A percentile compares a stretch with the other conserved stretches of the same genome.
Evolutionary conservation across 495 filamentous ascomycete genomes (phyloP).

Genomic region (Lasiosphaeria ovina): DNA sequence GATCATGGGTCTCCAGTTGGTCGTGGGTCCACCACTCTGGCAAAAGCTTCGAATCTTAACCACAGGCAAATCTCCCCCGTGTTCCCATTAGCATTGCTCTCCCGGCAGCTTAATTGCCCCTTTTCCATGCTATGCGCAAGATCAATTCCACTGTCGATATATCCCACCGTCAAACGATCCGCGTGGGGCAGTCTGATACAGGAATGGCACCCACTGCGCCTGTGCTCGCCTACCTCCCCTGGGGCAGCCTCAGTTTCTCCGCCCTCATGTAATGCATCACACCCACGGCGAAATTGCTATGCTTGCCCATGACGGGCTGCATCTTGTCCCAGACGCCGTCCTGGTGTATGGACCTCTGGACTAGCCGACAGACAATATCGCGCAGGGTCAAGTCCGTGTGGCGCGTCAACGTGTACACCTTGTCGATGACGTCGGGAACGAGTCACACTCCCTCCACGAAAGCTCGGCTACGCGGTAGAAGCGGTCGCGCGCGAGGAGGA

Average conservation of each 20-base stretch:
- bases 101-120: too few relatives aligned
- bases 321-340: not conserved
- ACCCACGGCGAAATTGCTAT: slow-evolving; percentile 12
- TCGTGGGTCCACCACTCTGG: too few relatives aligned
- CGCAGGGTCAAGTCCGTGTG: slow-evolving; percentile 34
- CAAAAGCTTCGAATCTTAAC: too few relatives aligned
- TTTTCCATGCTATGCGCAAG: too few relatives aligned
- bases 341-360: not conserved
- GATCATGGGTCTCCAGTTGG: too few relatives aligned
- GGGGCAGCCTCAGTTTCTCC: not conserved
- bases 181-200: too few relatives aligned
- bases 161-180: too few relatives aligned
- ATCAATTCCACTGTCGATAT: too few relatives aligned
- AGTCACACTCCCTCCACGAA: slow-evolving; percentile 22
- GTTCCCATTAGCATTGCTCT: too few relatives aligned
- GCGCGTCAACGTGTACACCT: slow-evolving; percentile 33
- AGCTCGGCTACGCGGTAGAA: slow-evolving; percentile 28
- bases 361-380: slow-evolving; percentile 27
- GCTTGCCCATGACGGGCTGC: slow-evolving; percentile 14
- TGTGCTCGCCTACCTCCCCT: too few relatives aligned
- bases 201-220: too few relatives aligned
- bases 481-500: slow-evolving; percentile 30
- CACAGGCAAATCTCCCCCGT: too few relatives aligned
- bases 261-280: slow-evolving; percentile 10
- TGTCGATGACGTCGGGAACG: slow-evolving; percentile 34